These are phyloP conservation scores for Alloascoidea hylecoeti DNA, from an alignment of 805 yeast species.

Conservation along the genomic window DNA sequence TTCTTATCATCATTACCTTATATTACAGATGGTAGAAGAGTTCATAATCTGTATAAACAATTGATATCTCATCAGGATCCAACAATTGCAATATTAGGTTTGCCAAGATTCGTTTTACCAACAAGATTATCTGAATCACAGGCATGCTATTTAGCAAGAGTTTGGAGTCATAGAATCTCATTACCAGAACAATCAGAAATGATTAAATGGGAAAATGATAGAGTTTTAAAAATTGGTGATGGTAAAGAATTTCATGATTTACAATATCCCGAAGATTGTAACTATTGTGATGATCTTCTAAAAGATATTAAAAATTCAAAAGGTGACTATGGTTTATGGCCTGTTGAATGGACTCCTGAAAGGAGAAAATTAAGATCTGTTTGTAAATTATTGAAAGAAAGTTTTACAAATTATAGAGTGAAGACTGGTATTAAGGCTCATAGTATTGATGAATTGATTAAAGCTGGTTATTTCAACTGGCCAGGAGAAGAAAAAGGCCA, in stretches of 20 bases:
- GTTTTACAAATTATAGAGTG: neutral
- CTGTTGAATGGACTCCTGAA: neutral
- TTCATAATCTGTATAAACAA: constrained; percentile 45
- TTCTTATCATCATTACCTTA: constrained; percentile 30
- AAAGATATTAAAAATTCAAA: constrained; percentile 9
- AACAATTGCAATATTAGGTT: constrained; percentile 45
- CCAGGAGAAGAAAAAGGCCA: too few species aligned
- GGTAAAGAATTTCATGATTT: constrained; percentile 37
- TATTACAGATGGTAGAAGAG: constrained; percentile 30
- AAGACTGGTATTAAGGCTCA: neutral
- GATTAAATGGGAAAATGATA: constrained; percentile 24
- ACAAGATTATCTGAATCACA: constrained; percentile 46
- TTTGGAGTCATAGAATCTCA: constrained; percentile 37
- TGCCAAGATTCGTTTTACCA: constrained; percentile 49
- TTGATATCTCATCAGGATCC: constrained; percentile 45
- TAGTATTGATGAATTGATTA: constrained; percentile 1
- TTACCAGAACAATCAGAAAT: constrained; percentile 36
- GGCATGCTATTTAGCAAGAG: constrained; percentile 49
- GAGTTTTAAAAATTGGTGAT: constrained; percentile 28
- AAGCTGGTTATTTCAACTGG: constrained; percentile 1
- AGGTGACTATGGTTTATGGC: neutral
- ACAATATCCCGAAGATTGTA: constrained; percentile 41
- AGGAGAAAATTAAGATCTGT: neutral
- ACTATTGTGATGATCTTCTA: constrained; percentile 31
- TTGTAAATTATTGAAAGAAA: neutral